phyloP scores from a whole-genome alignment of 352 stramenopile species.

The Plasmopara halstedii region DNA sequence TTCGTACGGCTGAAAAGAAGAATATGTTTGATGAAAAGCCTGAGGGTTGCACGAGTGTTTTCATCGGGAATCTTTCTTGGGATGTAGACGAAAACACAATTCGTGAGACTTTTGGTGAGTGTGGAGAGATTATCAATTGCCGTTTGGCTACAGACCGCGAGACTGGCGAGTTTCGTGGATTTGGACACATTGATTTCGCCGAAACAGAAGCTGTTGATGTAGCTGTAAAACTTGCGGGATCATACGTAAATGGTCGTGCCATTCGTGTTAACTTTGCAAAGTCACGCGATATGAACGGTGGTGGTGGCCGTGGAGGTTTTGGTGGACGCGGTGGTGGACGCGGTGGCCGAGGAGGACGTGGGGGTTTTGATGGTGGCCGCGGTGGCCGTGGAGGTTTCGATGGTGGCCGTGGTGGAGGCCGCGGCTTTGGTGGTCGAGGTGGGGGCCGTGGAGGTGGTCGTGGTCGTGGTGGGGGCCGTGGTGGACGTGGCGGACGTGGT shows the following conservation, averaged over 20 bases:
- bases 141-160: conserved; percentile 95
- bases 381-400: conserved; percentile 37
- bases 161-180: conserved; percentile 97
- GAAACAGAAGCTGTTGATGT: conserved; percentile 91
- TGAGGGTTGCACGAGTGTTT: conserved; percentile 93
- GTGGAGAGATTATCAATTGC: conserved; percentile 92
- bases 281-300: conserved; percentile 42
- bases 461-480: conserved; percentile 38
- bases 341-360: too few species aligned
- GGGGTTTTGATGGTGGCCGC: conserved; percentile 49
- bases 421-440: conserved; percentile 27
- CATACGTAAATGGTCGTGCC: conserved; percentile 86
- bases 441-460: conserved; percentile 46
- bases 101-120: conserved; percentile 89
- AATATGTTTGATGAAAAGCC: conserved; percentile 88
- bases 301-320: conserved; percentile 28
- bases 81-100: conserved; percentile 94
- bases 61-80: conserved; percentile 97
- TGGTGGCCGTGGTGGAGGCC: conserved; percentile 33
- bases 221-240: conserved; percentile 88
- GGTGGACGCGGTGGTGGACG: conserved; percentile 26
- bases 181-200: conserved; percentile 96
- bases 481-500: conserved; percentile 26
- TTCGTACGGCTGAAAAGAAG: conserved; percentile 83
- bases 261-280: conserved; percentile 95